Percentiles rank a stretch among this genome's conserved stretches.
Evolutionary conservation across 192 early-diverging fungal genomes (phyloP).

Genomic region (Linnemannia schmuckeri): DNA sequence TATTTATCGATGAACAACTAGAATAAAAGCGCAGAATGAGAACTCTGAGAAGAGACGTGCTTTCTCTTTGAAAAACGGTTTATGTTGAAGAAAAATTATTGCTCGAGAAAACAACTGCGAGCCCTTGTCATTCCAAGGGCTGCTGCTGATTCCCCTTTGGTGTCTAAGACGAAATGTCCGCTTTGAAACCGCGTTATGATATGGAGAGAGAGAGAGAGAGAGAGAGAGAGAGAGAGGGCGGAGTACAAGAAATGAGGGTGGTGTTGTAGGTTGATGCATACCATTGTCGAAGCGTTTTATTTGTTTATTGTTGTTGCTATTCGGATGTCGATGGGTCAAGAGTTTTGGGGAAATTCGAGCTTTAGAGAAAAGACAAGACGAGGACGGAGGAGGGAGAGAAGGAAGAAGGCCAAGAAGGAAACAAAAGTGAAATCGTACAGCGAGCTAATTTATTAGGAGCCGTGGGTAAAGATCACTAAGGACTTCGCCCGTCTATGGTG

Average conservation of each 20-base stretch:
- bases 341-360: neutral
- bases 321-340: neutral
- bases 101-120: neutral
- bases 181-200: neutral
- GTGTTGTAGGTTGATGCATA: neutral
- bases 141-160: neutral
- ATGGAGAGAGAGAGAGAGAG: too few species aligned
- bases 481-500: neutral
- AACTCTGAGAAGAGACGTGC: neutral
- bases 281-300: neutral
- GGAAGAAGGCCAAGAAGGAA: neutral
- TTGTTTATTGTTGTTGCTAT: neutral
- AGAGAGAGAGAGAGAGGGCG: too few species aligned
- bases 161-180: neutral
- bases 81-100: too few species aligned
- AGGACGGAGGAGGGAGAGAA: neutral
- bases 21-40: too few species aligned
- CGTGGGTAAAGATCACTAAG: neutral
- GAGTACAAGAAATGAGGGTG: too few species aligned
- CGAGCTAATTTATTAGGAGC: neutral
- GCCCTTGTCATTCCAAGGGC: neutral
- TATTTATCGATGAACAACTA: too few species aligned
- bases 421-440: neutral
- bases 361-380: neutral
- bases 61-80: neutral